Evolutionary conservation across 805 yeast genomes (phyloP).

Genomic region (Candida takata): DNA sequence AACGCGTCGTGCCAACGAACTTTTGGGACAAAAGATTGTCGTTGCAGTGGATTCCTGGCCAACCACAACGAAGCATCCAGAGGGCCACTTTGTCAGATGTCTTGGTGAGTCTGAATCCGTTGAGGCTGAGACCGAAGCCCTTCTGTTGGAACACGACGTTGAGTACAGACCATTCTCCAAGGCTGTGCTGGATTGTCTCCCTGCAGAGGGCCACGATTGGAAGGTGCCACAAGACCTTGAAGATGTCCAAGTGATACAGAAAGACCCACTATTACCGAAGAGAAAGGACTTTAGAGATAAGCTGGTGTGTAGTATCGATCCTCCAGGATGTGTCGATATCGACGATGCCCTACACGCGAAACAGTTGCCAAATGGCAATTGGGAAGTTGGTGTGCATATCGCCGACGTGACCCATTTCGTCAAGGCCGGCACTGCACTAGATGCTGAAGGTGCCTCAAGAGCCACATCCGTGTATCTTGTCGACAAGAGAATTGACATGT

Average conservation of each 20-base stretch:
- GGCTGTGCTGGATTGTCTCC: conserved; percentile 86
- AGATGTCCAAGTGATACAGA: conserved; percentile 45
- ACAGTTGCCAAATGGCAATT: conserved; percentile 81
- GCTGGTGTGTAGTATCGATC: conserved; percentile 92
- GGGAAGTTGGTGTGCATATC: conserved; percentile 97
- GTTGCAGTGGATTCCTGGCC: conserved; percentile 95
- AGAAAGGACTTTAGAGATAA: conserved; percentile 85
- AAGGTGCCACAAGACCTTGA: conserved; percentile 63
- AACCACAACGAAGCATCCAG: conserved; percentile 71
- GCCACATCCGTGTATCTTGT: conserved; percentile 97
- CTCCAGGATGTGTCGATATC: conserved; percentile 97
- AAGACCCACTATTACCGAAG: conserved; percentile 40
- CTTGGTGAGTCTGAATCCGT: conserved; percentile 88
- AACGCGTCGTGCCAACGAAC: conserved; percentile 78
- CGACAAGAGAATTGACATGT: conserved; percentile 97
- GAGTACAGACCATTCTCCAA: conserved; percentile 95
- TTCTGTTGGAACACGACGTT: conserved; percentile 89
- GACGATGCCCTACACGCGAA: conserved; percentile 96
- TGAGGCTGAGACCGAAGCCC: conserved; percentile 94
- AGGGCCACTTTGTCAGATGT: conserved; percentile 88
- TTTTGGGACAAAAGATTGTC: conserved; percentile 85
- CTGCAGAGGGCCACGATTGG: conserved; percentile 92
- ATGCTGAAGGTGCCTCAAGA: conserved; percentile 92
- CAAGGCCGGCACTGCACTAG: conserved; percentile 84
- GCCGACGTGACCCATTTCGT: conserved; percentile 99